Evolutionary conservation across 139 green algal species (phyloP), one percentile per base, ranked within the genome.

Genomic region (Micromonas pusilla): DNA sequence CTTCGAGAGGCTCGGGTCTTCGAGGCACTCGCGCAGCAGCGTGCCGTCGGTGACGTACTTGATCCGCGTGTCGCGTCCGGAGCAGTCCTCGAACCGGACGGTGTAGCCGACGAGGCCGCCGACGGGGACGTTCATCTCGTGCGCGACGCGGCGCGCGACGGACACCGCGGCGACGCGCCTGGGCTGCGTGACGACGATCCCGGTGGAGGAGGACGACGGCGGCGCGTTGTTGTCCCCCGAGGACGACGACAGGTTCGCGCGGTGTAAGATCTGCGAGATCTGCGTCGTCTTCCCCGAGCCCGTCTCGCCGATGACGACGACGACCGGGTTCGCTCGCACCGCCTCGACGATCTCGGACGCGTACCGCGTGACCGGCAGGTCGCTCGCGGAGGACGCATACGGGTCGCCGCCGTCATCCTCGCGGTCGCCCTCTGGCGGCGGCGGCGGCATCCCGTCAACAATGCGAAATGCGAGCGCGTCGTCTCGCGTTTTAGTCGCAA

Each of bases 21-120:
- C 87, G 67, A 97, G 80, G 67, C 85, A 88, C 81, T 98, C 92
- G 0, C 91, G 83, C 54, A 98, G 85, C 66, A 98, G 83, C 0
- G 86, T 95, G 74, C 94, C 94, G 83, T 98, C 94, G 91, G 89
- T 86, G 65, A 79, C 75, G 78, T 94, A 96, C 65, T 91, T 93
- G 73, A 97, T 96, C 16, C 77, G 72, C 6, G 92, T 96, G 9
- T 45, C 28, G 1, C 20, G 37, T 16, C 67, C 90, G 36, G 82
- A 88, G 19, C 81, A 78, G 72, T 98, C 93, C 83, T 98, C 94
- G 83, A 98, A 98, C 2, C 94, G 87, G 26, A 98, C 92, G 1
- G 90, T 84, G 81, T 98, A 98, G 0, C 94, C 92, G 26, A 98
- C 92, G 79, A 93, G 85, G 2, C 65, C 67, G 1, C 93, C 94